Evolutionary conservation across 768 basidiomycete genomes (phyloP).

Genomic region (Nidularia pulvinata): DNA sequence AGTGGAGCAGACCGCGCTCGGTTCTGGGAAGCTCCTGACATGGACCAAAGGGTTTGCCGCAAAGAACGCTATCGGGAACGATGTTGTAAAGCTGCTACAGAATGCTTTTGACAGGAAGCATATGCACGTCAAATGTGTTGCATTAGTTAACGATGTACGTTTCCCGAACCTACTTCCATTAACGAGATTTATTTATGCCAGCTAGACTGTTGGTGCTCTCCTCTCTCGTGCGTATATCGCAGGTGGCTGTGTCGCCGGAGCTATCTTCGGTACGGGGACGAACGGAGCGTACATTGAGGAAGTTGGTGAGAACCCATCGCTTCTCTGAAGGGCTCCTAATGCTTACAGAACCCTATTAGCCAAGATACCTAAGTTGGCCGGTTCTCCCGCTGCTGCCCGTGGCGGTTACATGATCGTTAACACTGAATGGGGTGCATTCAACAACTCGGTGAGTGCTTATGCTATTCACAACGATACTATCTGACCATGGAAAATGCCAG

Average conservation of each 20-base stretch:
- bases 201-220: conserved; percentile 92
- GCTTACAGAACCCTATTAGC: conserved; percentile 19
- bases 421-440: conserved; percentile 98
- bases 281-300: conserved; percentile 98
- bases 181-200: neutral
- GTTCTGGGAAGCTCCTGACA: conserved; percentile 86
- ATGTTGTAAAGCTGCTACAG: conserved; percentile 88
- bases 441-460: conserved; percentile 71
- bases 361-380: conserved; percentile 83
- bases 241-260: conserved; percentile 86
- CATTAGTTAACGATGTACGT: conserved; percentile 92
- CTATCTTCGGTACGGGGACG: conserved; percentile 98
- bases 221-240: conserved; percentile 93
- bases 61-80: conserved; percentile 86
- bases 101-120: conserved; percentile 92
- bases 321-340: neutral
- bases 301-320: conserved; percentile 35
- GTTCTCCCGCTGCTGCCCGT: conserved; percentile 52
- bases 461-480: neutral
- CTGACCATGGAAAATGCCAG: conserved; percentile 29
- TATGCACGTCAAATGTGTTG: conserved; percentile 89
- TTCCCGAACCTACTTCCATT: neutral
- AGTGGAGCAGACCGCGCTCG: conserved; percentile 94
- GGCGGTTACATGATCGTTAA: conserved; percentile 93
- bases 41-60: conserved; percentile 98